Conservation (phyloP, 1,284 basidiomycete species). For the Cutaneotrichosporon cyanovorans region DNA sequence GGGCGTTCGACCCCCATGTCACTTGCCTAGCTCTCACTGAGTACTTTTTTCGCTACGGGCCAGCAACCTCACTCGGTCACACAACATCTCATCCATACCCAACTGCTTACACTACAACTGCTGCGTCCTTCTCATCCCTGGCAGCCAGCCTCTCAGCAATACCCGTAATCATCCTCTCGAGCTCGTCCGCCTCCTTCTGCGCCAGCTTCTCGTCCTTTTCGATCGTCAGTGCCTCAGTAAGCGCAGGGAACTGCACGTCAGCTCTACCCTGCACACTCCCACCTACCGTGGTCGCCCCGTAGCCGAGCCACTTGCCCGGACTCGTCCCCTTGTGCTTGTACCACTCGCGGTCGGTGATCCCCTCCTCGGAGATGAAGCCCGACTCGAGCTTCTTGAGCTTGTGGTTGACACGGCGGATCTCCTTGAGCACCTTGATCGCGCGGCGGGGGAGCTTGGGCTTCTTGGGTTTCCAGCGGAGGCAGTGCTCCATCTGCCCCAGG, state of each 20-base stretch:
- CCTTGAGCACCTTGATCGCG: slow-evolving; percentile 44
- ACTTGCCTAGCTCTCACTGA: too few relatives aligned
- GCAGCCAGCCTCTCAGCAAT: slow-evolving; percentile 49
- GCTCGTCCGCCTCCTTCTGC: slow-evolving; percentile 58
- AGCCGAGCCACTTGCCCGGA: slow-evolving; percentile 82
- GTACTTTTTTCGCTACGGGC: too few relatives aligned
- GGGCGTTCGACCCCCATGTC: too few relatives aligned
- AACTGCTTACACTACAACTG: too few relatives aligned
- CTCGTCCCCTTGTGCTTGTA: slow-evolving; percentile 78
- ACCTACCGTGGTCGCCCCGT: slow-evolving; percentile 55
- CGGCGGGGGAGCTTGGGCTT: not conserved
- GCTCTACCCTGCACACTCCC: not conserved
- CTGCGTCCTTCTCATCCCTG: too few relatives aligned
- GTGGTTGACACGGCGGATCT: slow-evolving; percentile 61
- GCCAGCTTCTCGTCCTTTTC: slow-evolving; percentile 60
- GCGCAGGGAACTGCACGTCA: slow-evolving; percentile 55
- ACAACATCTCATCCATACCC: too few relatives aligned
- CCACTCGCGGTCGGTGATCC: slow-evolving; percentile 73
- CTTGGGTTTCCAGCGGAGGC: not conserved
- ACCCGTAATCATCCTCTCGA: slow-evolving; percentile 53
- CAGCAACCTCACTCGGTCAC: too few relatives aligned
- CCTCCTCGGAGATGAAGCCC: slow-evolving; percentile 73
- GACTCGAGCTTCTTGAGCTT: slow-evolving; percentile 69
- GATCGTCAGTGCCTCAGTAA: slow-evolving; percentile 69
- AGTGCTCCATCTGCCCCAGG: too few relatives aligned